phyloP scores from a whole-genome alignment of 176 grass and related monocot genomes.

The Aegilops longissima region DNA sequence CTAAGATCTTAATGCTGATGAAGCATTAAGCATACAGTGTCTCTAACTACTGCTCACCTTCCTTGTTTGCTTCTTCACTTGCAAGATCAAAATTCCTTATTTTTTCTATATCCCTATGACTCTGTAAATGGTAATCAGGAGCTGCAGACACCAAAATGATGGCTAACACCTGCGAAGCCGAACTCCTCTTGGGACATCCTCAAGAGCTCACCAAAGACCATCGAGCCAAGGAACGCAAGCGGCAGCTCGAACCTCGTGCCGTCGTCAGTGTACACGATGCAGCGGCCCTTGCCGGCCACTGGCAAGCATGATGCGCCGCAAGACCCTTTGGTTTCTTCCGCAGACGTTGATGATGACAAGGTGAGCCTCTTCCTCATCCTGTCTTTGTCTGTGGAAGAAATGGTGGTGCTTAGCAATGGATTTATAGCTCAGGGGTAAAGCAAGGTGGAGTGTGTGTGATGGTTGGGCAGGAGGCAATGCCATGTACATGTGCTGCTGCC shows the following conservation, averaged over 20 bases:
- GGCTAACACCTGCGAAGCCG: conserved; percentile 17
- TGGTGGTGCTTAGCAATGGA: background rate
- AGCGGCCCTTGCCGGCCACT: conserved; percentile 35
- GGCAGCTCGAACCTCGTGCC: conserved; percentile 44
- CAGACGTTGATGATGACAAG: background rate
- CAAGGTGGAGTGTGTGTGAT: background rate
- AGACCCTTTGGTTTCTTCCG: background rate
- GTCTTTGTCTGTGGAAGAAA: background rate
- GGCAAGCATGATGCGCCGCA: background rate
- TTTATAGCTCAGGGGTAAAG: conserved; percentile 10
- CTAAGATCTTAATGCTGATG: too few species aligned
- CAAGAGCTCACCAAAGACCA: conserved; percentile 35
- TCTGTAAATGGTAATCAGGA: background rate
- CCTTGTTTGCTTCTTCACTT: background rate
- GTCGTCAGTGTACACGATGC: background rate
- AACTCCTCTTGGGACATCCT: conserved; percentile 51
- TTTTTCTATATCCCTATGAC: background rate
- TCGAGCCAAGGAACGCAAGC: conserved; percentile 25
- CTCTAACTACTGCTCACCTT: background rate
- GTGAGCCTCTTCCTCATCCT: background rate
- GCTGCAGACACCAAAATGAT: conserved; percentile 10
- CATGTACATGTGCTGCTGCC: conserved; percentile 29
- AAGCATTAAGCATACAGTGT: background rate
- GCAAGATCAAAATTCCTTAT: background rate
- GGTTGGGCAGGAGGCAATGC: conserved; percentile 33